Conservation (phyloP, 345 rosid species). For the Salix caprea region DNA sequence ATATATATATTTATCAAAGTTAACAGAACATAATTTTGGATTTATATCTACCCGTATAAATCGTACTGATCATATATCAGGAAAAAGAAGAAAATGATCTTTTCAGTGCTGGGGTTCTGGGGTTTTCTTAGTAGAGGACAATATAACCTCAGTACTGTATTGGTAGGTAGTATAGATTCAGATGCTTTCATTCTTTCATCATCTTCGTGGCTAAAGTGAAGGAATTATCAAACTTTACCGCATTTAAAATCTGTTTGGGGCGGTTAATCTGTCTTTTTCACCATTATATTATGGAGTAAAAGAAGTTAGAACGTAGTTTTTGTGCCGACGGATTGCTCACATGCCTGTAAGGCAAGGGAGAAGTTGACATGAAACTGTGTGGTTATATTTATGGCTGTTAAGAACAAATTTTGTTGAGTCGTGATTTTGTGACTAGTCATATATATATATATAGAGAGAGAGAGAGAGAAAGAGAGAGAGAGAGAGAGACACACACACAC, state of each 20-base stretch:
- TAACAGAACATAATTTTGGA: conserved; percentile 15
- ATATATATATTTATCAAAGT: not conserved
- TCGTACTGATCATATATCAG: not conserved
- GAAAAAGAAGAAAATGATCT: conserved; percentile 10
- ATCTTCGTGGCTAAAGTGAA: not conserved
- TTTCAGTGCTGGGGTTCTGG: not conserved
- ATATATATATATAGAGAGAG: too few relatives aligned
- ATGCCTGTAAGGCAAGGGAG: not conserved
- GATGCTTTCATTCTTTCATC: not conserved
- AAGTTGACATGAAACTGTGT: not conserved
- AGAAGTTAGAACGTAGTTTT: not conserved
- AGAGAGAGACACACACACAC: too few relatives aligned
- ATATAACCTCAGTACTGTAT: not conserved
- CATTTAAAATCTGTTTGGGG: not conserved
- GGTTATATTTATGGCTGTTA: not conserved
- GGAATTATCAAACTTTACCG: not conserved
- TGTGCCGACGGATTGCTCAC: not conserved
- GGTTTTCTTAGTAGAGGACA: not conserved
- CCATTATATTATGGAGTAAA: not conserved
- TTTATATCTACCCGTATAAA: conserved; percentile 1
- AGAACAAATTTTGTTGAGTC: not conserved
- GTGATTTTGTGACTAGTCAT: not conserved
- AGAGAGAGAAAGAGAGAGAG: too few relatives aligned
- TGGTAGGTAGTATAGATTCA: not conserved
- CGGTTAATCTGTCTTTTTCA: conserved; percentile 22